A percentile compares a stretch with the other conserved stretches of the same genome.
These are phyloP conservation scores for Apiotrichum gamsii DNA, from an alignment of 1,284 basidiomycete species.

Conservation along the genomic window DNA sequence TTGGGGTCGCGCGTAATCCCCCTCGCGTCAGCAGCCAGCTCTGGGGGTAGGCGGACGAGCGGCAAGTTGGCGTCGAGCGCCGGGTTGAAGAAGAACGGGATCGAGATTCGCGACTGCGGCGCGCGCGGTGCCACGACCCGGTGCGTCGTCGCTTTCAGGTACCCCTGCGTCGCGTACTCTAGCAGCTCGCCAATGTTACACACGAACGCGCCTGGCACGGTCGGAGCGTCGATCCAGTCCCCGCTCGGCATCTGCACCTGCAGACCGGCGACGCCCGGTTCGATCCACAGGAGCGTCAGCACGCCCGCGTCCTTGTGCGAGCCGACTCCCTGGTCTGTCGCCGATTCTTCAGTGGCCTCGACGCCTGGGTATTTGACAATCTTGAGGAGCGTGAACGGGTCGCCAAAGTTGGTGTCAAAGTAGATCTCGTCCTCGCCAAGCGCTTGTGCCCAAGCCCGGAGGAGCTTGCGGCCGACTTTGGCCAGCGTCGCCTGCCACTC, in stretches of 20 bases:
- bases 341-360: background rate
- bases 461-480: slow-evolving; percentile 1
- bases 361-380: slow-evolving; percentile 12
- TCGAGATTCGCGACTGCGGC: slow-evolving; percentile 13
- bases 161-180: slow-evolving; percentile 19
- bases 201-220: slow-evolving; percentile 65
- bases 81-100: slow-evolving; percentile 18
- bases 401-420: slow-evolving; percentile 14
- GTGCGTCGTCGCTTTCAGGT: slow-evolving; percentile 14
- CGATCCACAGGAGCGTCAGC: slow-evolving; percentile 13
- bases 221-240: slow-evolving; percentile 67
- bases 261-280: slow-evolving; percentile 5
- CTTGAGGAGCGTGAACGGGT: slow-evolving; percentile 17
- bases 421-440: slow-evolving; percentile 9
- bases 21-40: background rate
- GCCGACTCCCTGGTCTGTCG: slow-evolving; percentile 12
- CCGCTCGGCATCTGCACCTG: slow-evolving; percentile 40
- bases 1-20: slow-evolving; percentile 4
- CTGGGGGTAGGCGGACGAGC: background rate
- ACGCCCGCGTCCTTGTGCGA: slow-evolving; percentile 16
- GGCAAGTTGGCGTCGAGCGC: slow-evolving; percentile 12
- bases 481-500: slow-evolving; percentile 7
- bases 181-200: slow-evolving; percentile 59
- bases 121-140: slow-evolving; percentile 21
- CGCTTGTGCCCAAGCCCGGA: slow-evolving; percentile 10